phyloP scores from a whole-genome alignment of 1,284 basidiomycete genomes.

The Hemileia vastatrix region DNA sequence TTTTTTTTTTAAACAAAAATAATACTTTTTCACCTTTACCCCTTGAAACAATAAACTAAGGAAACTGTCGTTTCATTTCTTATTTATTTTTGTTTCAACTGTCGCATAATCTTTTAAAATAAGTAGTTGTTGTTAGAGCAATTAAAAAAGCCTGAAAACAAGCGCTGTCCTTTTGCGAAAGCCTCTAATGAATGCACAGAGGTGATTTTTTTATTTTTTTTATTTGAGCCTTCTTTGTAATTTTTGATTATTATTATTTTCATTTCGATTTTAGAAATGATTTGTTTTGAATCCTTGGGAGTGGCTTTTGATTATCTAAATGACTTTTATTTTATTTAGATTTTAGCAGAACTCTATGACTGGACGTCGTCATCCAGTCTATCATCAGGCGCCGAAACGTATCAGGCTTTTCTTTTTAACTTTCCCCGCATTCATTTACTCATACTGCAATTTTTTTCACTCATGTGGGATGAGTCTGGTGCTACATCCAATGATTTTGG shows the following conservation, averaged over 20 bases:
- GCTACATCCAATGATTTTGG: conserved; percentile 68
- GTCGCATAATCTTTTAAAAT: background rate
- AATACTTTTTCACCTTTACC: background rate
- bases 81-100: background rate
- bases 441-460: conserved; percentile 75
- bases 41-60: background rate
- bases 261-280: too few relatives aligned
- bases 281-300: too few relatives aligned
- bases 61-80: background rate
- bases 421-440: conserved; percentile 72
- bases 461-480: conserved; percentile 90
- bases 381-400: conserved; percentile 46
- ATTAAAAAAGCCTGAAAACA: conserved; percentile 61
- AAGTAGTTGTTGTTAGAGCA: conserved; percentile 74
- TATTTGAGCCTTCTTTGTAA: too few relatives aligned
- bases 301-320: too few relatives aligned
- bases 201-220: conserved; percentile 63
- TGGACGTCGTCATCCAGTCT: conserved; percentile 12
- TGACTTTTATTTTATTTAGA: conserved; percentile 1
- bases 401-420: conserved; percentile 81
- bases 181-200: conserved; percentile 81
- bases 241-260: too few relatives aligned
- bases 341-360: conserved; percentile 21
- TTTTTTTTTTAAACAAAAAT: background rate
- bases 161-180: conserved; percentile 73